Evolutionary conservation across 106 monocot species (phyloP).

Genomic region (Platanthera guangdongensis): DNA sequence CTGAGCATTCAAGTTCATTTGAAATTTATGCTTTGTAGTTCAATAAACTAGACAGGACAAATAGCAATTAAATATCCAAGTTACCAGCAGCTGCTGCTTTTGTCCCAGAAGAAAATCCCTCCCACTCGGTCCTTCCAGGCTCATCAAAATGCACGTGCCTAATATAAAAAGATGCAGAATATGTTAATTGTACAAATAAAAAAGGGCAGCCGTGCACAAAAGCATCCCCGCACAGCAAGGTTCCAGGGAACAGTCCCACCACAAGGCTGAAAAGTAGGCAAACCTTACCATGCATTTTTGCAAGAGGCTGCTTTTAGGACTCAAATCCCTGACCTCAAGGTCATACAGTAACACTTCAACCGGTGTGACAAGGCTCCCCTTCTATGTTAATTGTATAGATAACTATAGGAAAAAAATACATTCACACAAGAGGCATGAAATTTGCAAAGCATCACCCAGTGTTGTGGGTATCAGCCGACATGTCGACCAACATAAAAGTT

Average conservation of each 20-base stretch:
- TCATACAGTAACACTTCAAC: no score
- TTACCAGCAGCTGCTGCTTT: constrained; percentile 96
- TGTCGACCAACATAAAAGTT: no score
- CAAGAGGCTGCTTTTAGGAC: no score
- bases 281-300: no score
- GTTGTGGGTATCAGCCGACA: no score
- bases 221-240: no score
- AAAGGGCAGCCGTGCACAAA: no score
- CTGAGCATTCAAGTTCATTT: not conserved
- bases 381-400: not conserved
- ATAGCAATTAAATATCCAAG: not conserved
- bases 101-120: constrained; percentile 86
- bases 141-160: constrained; percentile 95
- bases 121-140: constrained; percentile 93
- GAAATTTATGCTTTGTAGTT: not conserved
- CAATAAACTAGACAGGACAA: not conserved
- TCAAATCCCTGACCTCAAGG: no score
- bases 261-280: no score
- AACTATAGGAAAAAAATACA: not conserved
- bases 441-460: not conserved
- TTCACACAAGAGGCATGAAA: not conserved
- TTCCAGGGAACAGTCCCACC: no score
- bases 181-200: no score
- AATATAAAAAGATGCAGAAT: constrained; percentile 7
- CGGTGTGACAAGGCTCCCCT: no score